A percentile compares a stretch with the other conserved stretches of the same genome.
Evolutionary conservation across 257 asterid species (phyloP).

Genomic region (Lycium ferocissimum): DNA sequence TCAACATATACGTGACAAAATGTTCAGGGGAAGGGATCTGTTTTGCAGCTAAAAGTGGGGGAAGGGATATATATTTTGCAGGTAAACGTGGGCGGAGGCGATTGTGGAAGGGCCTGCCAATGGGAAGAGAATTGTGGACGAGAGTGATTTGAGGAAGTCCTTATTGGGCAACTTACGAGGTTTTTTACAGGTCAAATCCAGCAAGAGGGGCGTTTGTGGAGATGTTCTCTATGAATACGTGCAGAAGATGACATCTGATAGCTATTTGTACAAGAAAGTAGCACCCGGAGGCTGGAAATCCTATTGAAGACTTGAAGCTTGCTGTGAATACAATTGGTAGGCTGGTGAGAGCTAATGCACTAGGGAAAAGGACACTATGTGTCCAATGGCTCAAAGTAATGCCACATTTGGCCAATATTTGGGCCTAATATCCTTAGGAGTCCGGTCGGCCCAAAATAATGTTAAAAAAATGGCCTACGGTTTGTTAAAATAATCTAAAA

Average conservation of each 20-base stretch:
- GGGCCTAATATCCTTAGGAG: no score
- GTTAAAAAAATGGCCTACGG: no score
- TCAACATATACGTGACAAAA: slow-evolving; percentile 49
- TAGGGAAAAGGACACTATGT: no score
- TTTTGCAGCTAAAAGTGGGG: slow-evolving; percentile 78
- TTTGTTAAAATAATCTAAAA: no score
- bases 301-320: slow-evolving; percentile 63
- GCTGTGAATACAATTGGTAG: slow-evolving; percentile 91
- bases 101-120: slow-evolving; percentile 81
- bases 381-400: no score
- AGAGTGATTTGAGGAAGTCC: slow-evolving; percentile 59
- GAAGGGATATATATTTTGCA: slow-evolving; percentile 45
- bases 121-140: slow-evolving; percentile 79
- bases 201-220: slow-evolving; percentile 37
- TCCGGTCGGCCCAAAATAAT: no score
- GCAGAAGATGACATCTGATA: slow-evolving; percentile 90
- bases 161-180: slow-evolving; percentile 86
- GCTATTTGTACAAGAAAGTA: slow-evolving; percentile 59
- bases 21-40: slow-evolving; percentile 91
- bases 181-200: slow-evolving; percentile 80
- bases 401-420: no score
- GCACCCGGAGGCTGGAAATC: slow-evolving; percentile 68
- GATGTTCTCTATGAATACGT: slow-evolving; percentile 43
- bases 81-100: slow-evolving; percentile 90
- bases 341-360: slow-evolving; percentile 81